Evolutionary conservation across 1,284 basidiomycete species (phyloP).

Genomic region (Puccinia brachypodii): DNA sequence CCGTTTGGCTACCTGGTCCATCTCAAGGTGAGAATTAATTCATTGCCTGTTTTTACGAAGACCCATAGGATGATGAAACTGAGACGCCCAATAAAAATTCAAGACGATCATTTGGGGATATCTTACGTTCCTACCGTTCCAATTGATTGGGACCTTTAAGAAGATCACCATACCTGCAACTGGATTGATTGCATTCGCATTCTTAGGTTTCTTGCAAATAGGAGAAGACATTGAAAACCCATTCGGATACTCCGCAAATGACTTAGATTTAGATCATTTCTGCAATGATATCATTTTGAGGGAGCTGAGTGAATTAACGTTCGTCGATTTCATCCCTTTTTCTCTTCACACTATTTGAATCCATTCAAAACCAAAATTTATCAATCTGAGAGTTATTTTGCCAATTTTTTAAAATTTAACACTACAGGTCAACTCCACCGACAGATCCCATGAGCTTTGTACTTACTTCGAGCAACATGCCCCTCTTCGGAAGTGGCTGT

Average conservation of each 20-base stretch:
- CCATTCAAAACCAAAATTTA: background rate
- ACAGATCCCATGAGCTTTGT: slow-evolving; percentile 19
- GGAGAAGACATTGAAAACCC: slow-evolving; percentile 49
- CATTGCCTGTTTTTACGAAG: slow-evolving; percentile 5
- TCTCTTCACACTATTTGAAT: background rate
- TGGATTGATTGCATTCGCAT: slow-evolving; percentile 35
- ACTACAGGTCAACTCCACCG: slow-evolving; percentile 1
- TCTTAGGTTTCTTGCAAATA: slow-evolving; percentile 40
- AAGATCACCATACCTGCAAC: slow-evolving; percentile 33
- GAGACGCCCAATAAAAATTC: background rate
- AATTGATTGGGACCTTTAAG: slow-evolving; percentile 32
- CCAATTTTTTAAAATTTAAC: background rate
- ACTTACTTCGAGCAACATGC: slow-evolving; percentile 10
- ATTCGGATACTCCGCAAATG: slow-evolving; percentile 46
- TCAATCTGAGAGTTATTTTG: background rate
- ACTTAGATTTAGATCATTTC: slow-evolving; percentile 48
- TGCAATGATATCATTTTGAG: slow-evolving; percentile 43
- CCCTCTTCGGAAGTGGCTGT: slow-evolving; percentile 9
- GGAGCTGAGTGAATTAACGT: slow-evolving; percentile 24
- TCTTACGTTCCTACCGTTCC: slow-evolving; percentile 43
- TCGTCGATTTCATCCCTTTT: background rate
- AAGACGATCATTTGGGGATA: slow-evolving; percentile 42
- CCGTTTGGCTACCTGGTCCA: slow-evolving; percentile 44
- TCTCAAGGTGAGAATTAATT: slow-evolving; percentile 26
- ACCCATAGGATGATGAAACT: background rate